phyloP scores from a whole-genome alignment of 2,329 filamentous ascomycete genomes.

The Aureobasidium vineae region DNA sequence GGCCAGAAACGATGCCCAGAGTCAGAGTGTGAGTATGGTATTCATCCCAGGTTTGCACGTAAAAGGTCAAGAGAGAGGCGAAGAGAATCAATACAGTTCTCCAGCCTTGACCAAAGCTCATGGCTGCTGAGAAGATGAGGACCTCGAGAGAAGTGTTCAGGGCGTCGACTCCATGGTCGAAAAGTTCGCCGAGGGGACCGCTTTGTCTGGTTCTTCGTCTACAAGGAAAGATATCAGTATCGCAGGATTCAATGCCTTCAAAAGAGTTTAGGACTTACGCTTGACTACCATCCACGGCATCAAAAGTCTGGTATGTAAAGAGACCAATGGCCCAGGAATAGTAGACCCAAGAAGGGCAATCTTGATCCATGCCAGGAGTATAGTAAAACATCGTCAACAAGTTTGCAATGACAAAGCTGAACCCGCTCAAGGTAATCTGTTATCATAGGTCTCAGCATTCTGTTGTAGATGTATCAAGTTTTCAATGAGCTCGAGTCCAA shows the following conservation, averaged over 20 bases:
- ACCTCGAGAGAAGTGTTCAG: conserved; percentile 94
- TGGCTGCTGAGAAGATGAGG: conserved; percentile 83
- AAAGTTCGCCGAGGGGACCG: conserved; percentile 90
- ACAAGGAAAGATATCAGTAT: conserved; percentile 26
- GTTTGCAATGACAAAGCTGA: conserved; percentile 85
- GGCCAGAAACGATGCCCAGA: conserved; percentile 86
- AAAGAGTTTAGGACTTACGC: conserved; percentile 60
- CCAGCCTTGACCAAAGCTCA: conserved; percentile 94
- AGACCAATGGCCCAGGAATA: conserved; percentile 84
- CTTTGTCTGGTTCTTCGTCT: conserved; percentile 87
- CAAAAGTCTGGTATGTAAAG: conserved; percentile 97
- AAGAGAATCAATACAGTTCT: conserved; percentile 80
- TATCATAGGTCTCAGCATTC: conserved; percentile 20
- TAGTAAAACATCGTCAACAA: conserved; percentile 93
- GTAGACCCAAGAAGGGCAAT: conserved; percentile 96
- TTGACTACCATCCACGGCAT: conserved; percentile 92
- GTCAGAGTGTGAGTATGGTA: conserved; percentile 97
- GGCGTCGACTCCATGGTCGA: conserved; percentile 96
- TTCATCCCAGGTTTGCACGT: conserved; percentile 98
- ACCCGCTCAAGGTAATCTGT: conserved; percentile 83
- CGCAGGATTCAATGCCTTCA: not conserved
- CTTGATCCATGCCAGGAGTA: conserved; percentile 86
- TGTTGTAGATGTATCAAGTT: not conserved
- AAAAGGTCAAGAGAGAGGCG: conserved; percentile 88
- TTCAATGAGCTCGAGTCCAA: not conserved